Base-by-base conservation (phyloP, 2,329 filamentous ascomycete species). In the Monosporascus sp. region DNA sequence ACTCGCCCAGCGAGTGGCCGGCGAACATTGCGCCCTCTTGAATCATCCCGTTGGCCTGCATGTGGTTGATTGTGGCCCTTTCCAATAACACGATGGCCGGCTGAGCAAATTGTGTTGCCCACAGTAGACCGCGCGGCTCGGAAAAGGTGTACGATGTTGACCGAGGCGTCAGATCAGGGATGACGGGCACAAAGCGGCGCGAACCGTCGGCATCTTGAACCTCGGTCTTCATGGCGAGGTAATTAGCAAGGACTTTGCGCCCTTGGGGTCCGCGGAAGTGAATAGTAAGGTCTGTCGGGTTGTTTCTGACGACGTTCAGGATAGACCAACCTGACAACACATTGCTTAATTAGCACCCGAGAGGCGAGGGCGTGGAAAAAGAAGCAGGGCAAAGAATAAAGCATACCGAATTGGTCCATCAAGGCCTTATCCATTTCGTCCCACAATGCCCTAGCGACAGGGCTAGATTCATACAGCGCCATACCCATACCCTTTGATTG, bases 401-500 rank as follows among this genome's bases (percentile, higher is more conserved):
- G n/a, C 83, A 76, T 79, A 90, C 91, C 94, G 76, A 99, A 99
- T 71, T 96, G 97, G 74, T 97, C 93, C 76, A 97, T 86, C 71
- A 99, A 93, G 71, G 99, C 96, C 74, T 90, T 95, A 75, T 99
- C 94, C 49, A 94, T 94, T 55, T 91, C 86, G 71, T 97, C 94
- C 94, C 94, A 99, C 49, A 99, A 94, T 65, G 96, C 93, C 77
- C 91, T 92, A 57, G 94, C 95, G 18, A 99, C 94, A 39, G 87
- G 78, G 70, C 93, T 97, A 79, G 87, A 96, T 66, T 81, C 88
- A 71, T 99, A 99, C 50, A 99, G 81, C 67, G 97, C 94, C 94
- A 99, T 99, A 74, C 94, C 94, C 94, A 99, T 99, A 57, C 94
- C 94, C 72, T 99, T 94, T 73, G 99, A 94, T 73, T 99, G 95